These are phyloP conservation scores for Hyparrhenia diplandra DNA, from an alignment of 176 grass and related monocot genomes.

Conservation along the genomic window DNA sequence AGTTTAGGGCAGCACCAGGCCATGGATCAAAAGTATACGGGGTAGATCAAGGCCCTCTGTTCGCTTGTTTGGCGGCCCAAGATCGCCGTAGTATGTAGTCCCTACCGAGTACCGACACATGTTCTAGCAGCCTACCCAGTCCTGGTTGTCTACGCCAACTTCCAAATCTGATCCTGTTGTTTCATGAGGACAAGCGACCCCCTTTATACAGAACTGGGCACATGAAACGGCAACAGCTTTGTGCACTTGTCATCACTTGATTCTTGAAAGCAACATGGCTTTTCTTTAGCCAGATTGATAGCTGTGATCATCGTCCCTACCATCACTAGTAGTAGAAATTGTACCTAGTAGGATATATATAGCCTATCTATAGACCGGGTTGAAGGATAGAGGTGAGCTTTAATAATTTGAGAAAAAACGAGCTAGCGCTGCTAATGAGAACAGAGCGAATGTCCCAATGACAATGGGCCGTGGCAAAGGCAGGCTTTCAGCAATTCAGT, in stretches of 20 bases:
- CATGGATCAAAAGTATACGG: too few relatives aligned
- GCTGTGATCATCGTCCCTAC: background rate
- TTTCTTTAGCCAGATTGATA: background rate
- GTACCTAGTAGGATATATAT: background rate
- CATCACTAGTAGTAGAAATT: background rate
- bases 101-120: background rate
- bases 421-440: background rate
- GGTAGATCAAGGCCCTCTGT: too few relatives aligned
- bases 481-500: background rate
- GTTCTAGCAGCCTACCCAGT: too few relatives aligned
- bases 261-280: background rate
- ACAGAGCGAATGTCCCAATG: background rate
- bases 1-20: background rate
- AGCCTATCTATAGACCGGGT: background rate
- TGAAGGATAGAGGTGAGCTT: background rate
- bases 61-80: too few relatives aligned
- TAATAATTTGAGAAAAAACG: background rate
- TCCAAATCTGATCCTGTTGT: constrained; percentile 14
- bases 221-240: background rate
- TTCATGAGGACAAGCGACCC: background rate
- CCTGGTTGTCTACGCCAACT: background rate
- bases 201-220: background rate
- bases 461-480: background rate
- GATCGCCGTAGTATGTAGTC: background rate
- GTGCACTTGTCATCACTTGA: background rate